These are phyloP conservation scores for Sclerotinia spermophila DNA, from an alignment of 2,329 filamentous ascomycete species.

Conservation along the genomic window DNA sequence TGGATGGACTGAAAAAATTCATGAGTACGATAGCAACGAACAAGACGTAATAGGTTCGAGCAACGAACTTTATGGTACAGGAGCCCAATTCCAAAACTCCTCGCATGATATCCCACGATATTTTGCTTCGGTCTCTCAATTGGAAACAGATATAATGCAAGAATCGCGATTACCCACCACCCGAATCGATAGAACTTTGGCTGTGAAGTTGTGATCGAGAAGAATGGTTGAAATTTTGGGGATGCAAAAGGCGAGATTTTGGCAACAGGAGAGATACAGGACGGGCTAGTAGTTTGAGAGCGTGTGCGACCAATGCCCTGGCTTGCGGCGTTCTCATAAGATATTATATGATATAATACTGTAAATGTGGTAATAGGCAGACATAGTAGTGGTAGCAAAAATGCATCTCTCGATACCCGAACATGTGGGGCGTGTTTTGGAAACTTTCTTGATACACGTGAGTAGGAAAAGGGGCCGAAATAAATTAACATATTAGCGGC, in stretches of 20 bases:
- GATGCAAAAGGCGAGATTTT: background rate
- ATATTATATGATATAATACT: background rate
- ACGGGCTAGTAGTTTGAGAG: background rate
- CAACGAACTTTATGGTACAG: background rate
- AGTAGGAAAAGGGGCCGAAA: background rate
- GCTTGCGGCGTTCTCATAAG: background rate
- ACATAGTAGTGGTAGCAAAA: background rate
- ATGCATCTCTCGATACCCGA: background rate
- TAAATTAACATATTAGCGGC: background rate
- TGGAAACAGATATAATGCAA: background rate
- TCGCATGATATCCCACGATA: background rate
- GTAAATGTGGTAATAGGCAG: background rate
- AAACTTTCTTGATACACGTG: background rate
- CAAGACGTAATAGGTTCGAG: background rate
- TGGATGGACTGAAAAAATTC: background rate
- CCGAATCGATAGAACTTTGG: background rate
- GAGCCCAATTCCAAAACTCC: conserved; percentile 2
- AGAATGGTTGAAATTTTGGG: background rate
- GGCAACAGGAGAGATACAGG: background rate
- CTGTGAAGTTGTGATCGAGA: background rate
- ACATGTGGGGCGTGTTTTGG: background rate
- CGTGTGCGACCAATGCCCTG: background rate
- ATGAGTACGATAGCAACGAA: background rate
- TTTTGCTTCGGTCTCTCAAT: background rate
- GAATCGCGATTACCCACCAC: background rate